Evolutionary conservation across 768 basidiomycete species (phyloP), one percentile per base, ranked within the genome.

Genomic region (Clitopilus hobsonii): DNA sequence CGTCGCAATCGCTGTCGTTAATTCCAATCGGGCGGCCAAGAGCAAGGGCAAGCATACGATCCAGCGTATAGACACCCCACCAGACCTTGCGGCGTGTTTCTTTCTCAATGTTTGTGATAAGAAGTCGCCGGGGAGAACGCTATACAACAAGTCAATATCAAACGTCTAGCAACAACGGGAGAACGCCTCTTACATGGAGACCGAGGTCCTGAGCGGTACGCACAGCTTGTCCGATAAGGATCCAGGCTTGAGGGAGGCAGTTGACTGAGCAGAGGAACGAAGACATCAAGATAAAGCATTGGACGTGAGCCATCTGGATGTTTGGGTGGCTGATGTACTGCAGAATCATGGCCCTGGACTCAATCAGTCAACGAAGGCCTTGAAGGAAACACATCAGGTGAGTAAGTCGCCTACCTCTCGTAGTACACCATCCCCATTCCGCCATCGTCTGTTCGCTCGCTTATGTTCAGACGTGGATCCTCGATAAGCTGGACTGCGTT

Each of bases 241-340:
- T 82, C 94, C 94, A 96, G 26, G 93, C 91, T 71, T 94, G 94
- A 2, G 94, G 94, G 51, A 96, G 81, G 65, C 93, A 94, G 65
- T 96, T 96, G 61, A 95, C 80, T 53, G 92, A 93, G 66, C 93
- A 94, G 56, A 96, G 76, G 74, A 94, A 95, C 1, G 92, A 88
- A 51, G 93, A 88, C 80, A 94, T 82, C 54, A 96, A 78, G 58
- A 91, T 82, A 67, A 94, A 88, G 69, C 89, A 89, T 74, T 95
- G 94, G 26, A 95, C 93, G 68, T 95, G 94, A 28, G 85, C 81
- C 51, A 89, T 76, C 68, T 94, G 89, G 36, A 85, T 91, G 54
- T 86, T 89, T 41, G 90, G 83, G 65, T 94, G 86, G 59, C 91
- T 93, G 73, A 94, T 94, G 69, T 94, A 94, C 66, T 94, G 92